phyloP scores from a whole-genome alignment of 805 yeast genomes.

The Jamesozyma lodderae region DNA sequence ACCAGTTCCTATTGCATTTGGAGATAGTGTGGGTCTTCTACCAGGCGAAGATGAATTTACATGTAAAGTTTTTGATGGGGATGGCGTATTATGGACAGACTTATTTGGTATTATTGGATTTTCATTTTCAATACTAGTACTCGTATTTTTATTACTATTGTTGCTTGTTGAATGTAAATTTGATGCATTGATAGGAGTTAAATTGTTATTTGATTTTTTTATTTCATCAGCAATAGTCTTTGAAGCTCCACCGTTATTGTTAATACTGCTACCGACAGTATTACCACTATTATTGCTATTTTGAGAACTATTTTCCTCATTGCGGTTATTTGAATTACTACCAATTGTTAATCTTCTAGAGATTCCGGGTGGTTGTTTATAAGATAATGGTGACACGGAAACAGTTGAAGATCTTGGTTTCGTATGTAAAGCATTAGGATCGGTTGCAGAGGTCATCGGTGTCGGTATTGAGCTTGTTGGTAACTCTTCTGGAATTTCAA shows the following conservation, averaged over 20 bases:
- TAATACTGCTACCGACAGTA: not conserved
- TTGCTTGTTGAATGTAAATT: not conserved
- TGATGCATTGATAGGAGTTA: constrained; percentile 1
- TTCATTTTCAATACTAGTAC: not conserved
- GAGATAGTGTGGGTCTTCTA: constrained; percentile 18
- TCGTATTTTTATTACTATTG: not conserved
- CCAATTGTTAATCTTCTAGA: constrained; percentile 24
- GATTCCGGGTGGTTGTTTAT: constrained; percentile 16
- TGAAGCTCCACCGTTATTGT: not conserved
- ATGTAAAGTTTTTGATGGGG: constrained; percentile 37
- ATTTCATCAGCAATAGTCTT: constrained; percentile 11
- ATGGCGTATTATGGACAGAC: constrained; percentile 33
- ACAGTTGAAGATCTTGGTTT: constrained; percentile 26
- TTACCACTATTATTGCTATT: constrained; percentile 6
- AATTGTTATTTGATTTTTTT: constrained; percentile 3
- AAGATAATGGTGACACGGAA: constrained; percentile 16
- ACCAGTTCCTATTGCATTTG: constrained; percentile 1
- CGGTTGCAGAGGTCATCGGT: constrained; percentile 16
- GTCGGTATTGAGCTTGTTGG: constrained; percentile 21
- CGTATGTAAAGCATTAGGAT: constrained; percentile 12
- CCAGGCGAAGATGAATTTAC: constrained; percentile 19
- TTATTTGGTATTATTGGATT: not conserved
- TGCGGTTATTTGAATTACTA: constrained; percentile 13
- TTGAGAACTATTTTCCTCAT: not conserved
- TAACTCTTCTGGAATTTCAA: constrained; percentile 52